A percentile compares a stretch with the other conserved stretches of the same genome.
These are phyloP conservation scores for Geotrichum ghanense DNA, from an alignment of 805 yeast genomes.

Conservation along the genomic window DNA sequence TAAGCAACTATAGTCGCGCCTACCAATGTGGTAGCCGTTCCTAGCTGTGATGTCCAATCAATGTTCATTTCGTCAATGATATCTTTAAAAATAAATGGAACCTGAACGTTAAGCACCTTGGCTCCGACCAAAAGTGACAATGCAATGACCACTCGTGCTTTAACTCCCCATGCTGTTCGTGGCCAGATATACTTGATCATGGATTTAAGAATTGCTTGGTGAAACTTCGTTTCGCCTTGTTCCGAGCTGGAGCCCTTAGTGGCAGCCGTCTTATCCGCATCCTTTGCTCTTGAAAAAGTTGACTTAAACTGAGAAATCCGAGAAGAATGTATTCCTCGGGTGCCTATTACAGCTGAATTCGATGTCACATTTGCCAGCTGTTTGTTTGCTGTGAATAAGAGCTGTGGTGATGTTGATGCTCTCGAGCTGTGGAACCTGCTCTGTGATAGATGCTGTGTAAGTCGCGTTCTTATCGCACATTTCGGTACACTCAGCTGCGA, in stretches of 20 bases:
- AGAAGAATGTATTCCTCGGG: background rate
- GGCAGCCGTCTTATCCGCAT: background rate
- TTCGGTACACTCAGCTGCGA: background rate
- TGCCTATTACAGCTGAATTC: no score
- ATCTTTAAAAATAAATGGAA: slow-evolving; percentile 83
- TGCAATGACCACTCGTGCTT: slow-evolving; percentile 66
- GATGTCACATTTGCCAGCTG: no score
- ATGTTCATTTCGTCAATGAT: slow-evolving; percentile 89
- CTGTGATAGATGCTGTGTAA: background rate
- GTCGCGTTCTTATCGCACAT: background rate
- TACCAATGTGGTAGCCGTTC: slow-evolving; percentile 50
- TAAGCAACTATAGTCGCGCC: slow-evolving; percentile 69
- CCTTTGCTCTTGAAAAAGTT: background rate
- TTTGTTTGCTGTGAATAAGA: no score
- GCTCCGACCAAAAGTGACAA: slow-evolving; percentile 65
- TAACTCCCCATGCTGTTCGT: slow-evolving; percentile 28
- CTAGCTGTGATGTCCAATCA: slow-evolving; percentile 67
- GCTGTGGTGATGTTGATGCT: no score
- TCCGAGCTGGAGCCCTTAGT: background rate
- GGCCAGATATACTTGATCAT: slow-evolving; percentile 28
- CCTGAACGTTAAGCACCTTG: slow-evolving; percentile 84
- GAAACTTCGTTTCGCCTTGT: background rate
- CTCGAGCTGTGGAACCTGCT: background rate
- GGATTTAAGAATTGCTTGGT: slow-evolving; percentile 18
- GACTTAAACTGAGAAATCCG: background rate